Evolutionary conservation across 208 protist genomes (phyloP), one percentile per base, ranked within the genome.

Genomic region (Leishmania amazonensis): DNA sequence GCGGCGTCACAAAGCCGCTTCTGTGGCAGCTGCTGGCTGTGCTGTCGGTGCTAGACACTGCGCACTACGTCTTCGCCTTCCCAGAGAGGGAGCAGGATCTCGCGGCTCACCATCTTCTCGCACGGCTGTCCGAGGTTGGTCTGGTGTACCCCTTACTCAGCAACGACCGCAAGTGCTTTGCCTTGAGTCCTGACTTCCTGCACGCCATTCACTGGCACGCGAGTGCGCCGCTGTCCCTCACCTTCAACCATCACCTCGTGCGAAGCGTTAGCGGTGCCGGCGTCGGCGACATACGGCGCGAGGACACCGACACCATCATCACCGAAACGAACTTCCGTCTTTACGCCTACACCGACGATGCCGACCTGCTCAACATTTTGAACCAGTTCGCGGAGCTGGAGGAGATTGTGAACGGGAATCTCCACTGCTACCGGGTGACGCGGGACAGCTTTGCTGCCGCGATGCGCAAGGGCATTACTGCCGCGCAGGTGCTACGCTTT

Each of bases 301-400:
- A 98, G 84, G 95, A 98, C 75, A 87, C 88, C 24, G 95, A 98
- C 83, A 96, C 93, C n/a, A 96, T 98, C 80, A 94, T 98, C 70
- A 97, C 95, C 31, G 94, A 98, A 78, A 96, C 95, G 28, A 98
- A 98, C 82, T 98, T 97, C 81, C 88, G 95, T 3, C 89, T 98
- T 28, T 98, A 96, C 86, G 95, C 92, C 47, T 98, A 98, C 88
- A 96, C 93, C 4, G 74, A 76, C 57, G 94, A 94, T 79, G 64
- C 79, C 38, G 92, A 96, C 38, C 82, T 98, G 77, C 86, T 98
- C 53, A 86, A 85, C 79, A 94, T 98, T 60, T 54, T 98, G 28
- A 88, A 95, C 72, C 90, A 96, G 79, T 98, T 98, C 76, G 93
- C 93, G 4, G 84, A 87, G 53, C 87, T 90, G 38, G 92, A 97